Evolutionary conservation across 2,329 filamentous ascomycete genomes (phyloP), one percentile per base, ranked within the genome.

Genomic region (Incumbomyces lentus): DNA sequence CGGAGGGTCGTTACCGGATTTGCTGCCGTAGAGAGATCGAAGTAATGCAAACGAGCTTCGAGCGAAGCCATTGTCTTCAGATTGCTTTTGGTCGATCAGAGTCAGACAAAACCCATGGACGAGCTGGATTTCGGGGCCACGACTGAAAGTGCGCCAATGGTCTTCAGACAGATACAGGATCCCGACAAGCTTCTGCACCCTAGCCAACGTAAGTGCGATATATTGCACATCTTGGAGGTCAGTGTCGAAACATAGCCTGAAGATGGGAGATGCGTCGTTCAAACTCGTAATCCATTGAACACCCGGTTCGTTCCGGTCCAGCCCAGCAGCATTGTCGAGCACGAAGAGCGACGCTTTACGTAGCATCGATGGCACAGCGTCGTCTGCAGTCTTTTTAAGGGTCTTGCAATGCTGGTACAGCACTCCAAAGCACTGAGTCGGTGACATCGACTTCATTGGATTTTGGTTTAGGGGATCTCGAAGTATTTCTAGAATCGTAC

Each of bases 351-450:
- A 41, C 10, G 53, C 52, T 16, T 52, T 47, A n/a, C 49, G 41
- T 11, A 55, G 42, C 43, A 52, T 43, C 29, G 44, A 40, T 4
- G 53, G 53, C 14, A 54, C 43, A n/a, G 49, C 45, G 14, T 53
- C 53, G 7, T 55, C 53, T 16, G 31, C 10, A 8, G 13, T 4
- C 13, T 39, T n/a, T 18, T 39, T 42, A 2, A 40, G 26, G 33
- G 46, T 48, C 34, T 44, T 48, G 7, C 51, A 86, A 60, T 93
- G 86, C n/a, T 81, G 82, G 87, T 88, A 95, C 2, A 94, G 66
- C 3, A 87, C 76, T 34, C 76, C 73, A 60, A 94, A 90, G 11
- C 77, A 80, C 40, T 82, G 75, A 1, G 79, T 82, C 45, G 76
- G 68, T 49, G 88, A 81, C 4, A 48, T 70, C 12, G 48, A 14